Percentiles rank a stretch among this genome's conserved stretches.
phyloP scores from a whole-genome alignment of 1,284 basidiomycete species.

The Cryptococcus jaspeensis region DNA sequence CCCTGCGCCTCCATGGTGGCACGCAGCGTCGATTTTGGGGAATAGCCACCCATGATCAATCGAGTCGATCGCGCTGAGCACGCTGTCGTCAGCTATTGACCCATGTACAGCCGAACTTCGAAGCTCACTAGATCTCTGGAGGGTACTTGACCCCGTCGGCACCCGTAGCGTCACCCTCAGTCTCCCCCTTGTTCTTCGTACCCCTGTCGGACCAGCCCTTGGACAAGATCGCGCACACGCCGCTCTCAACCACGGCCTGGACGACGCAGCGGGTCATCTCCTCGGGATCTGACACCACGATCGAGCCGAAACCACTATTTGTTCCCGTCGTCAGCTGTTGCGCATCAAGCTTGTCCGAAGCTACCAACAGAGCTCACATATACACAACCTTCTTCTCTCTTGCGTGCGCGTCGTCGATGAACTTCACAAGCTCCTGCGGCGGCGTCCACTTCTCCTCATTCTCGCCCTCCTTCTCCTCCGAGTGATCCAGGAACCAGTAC shows the following conservation, averaged over 20 bases:
- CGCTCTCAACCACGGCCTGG: constrained; percentile 79
- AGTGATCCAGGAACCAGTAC: constrained; percentile 93
- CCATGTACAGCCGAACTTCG: constrained; percentile 5
- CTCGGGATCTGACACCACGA: constrained; percentile 91
- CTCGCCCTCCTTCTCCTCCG: constrained; percentile 60
- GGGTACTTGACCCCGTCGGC: constrained; percentile 59
- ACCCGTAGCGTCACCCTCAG: constrained; percentile 26
- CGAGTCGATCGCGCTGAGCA: constrained; percentile 64
- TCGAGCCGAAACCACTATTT: constrained; percentile 83
- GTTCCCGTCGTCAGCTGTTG: constrained; percentile 2
- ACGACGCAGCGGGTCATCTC: constrained; percentile 87
- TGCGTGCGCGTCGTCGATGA: constrained; percentile 73
- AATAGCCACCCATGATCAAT: constrained; percentile 98
- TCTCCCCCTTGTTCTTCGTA: constrained; percentile 59
- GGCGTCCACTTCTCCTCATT: constrained; percentile 79
- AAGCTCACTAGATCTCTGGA: constrained; percentile 61
- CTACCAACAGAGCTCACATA: constrained; percentile 55
- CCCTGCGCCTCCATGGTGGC: constrained; percentile 96
- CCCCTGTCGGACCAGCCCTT: constrained; percentile 98
- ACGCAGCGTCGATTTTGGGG: constrained; percentile 86
- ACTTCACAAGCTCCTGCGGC: constrained; percentile 72
- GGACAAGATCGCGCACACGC: constrained; percentile 85
- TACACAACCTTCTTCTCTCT: constrained; percentile 88
- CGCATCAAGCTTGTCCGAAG: background rate
- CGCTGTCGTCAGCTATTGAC: background rate